Base-by-base conservation (phyloP, 495 filamentous ascomycete genomes). In the Trichoderma gamsii region DNA sequence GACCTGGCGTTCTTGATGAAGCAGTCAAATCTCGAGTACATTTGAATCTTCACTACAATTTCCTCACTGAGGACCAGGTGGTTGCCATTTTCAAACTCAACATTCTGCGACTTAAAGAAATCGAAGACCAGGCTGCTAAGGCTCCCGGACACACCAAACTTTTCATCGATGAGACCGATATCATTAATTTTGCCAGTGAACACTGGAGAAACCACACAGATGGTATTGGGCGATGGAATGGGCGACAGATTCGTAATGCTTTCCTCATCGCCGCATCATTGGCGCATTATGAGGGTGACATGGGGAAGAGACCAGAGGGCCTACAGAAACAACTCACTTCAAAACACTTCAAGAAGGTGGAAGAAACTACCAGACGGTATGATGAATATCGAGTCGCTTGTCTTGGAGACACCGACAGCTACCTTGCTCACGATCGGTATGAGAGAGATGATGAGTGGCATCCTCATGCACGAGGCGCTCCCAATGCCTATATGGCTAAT, bases 21-120 rank as follows among this genome's bases (percentile, higher is more conserved):
- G 83, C 83, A 15, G 80, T 85, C 71, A 83, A 83, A 64, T 81
- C 65, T 6, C 76, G 79, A 69, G 83, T 85, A 44, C 81, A 84
- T 61, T 69, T 83, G 7, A 73, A 74, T 18, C 75, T 85, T 1
- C 76, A 81, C 44, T 93, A 93, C 74, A 87, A 84, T 35, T 88
- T 92, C 63, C 81, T 93, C 46, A 85, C 81, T 1, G 73, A 80
- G 52, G 88, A 88, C 71, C 90, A 90, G 12, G 88, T 89, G 76
- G 86, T 86, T 63, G 84, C 81, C 68, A 87, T 95, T n/a, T 95
- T 90, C 88, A 87, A 86, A 78, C 85, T 89, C 79, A 92, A 93
- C 67, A 73, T 81, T 59, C 84, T 87, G 68, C 70, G 83, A 56
- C 87, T 90, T 7, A 81, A 82, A 72, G 84, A 86, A 68, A 84